These are phyloP conservation scores for Taphrina deformans DNA, from an alignment of 1,139 yeast genomes.

Conservation along the genomic window DNA sequence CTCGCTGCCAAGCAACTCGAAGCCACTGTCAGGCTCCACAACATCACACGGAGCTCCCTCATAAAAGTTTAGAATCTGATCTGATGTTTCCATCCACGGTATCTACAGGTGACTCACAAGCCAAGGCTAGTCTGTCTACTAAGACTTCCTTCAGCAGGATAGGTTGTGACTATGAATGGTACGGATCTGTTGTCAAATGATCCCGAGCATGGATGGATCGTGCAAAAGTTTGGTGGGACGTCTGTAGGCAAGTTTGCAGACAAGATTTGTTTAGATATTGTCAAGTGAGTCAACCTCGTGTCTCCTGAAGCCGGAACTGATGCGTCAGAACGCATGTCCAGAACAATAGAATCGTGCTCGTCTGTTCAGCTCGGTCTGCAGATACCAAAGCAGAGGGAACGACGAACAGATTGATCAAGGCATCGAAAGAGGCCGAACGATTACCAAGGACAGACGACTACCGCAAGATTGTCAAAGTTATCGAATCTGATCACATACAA, in stretches of 20 bases:
- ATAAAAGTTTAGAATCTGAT: neutral
- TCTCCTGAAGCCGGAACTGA: neutral
- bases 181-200: neutral
- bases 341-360: constrained; percentile 80
- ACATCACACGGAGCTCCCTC: neutral
- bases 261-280: constrained; percentile 76
- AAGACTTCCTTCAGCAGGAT: too few species aligned
- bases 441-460: constrained; percentile 36
- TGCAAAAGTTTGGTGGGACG: constrained; percentile 98
- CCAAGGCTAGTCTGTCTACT: too few species aligned
- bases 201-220: constrained; percentile 63
- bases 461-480: constrained; percentile 53
- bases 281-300: constrained; percentile 36
- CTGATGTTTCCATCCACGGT: neutral
- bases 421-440: constrained; percentile 22
- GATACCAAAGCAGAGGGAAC: constrained; percentile 93
- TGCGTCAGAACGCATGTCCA: constrained; percentile 61
- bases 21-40: neutral
- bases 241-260: constrained; percentile 92
- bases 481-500: constrained; percentile 71
- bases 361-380: constrained; percentile 92
- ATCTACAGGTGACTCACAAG: neutral
- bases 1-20: too few species aligned
- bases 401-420: constrained; percentile 54
- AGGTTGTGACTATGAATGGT: constrained; percentile 2